These are phyloP conservation scores for Sisymbrium altissimum DNA, from an alignment of 345 rosid genomes.

Conservation along the genomic window DNA sequence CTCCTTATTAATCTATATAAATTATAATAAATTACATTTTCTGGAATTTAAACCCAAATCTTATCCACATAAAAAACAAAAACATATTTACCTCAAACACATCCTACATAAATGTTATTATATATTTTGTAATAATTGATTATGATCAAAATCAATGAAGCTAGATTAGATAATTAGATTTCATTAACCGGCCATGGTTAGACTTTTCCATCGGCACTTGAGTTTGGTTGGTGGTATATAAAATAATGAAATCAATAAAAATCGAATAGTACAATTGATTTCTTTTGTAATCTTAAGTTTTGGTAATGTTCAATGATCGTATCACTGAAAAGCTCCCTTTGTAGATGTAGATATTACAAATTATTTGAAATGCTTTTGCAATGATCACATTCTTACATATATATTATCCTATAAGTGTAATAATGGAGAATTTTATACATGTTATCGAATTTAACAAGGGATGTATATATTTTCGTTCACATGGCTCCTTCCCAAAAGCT, in stretches of 20 bases:
- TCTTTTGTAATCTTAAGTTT: not conserved
- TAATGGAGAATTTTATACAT: constrained; percentile 17
- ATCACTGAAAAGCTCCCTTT: constrained; percentile 14
- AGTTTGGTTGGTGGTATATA: constrained; percentile 18
- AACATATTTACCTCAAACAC: no score
- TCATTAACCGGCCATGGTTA: not conserved
- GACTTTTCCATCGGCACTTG: constrained; percentile 13
- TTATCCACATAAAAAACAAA: no score
- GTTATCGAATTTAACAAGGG: constrained; percentile 5
- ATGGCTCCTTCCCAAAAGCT: constrained; percentile 24
- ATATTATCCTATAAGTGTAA: constrained; percentile 23
- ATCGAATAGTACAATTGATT: constrained; percentile 7
- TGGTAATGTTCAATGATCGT: constrained; percentile 29
- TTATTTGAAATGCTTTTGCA: constrained; percentile 2
- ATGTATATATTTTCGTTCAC: constrained; percentile 21
- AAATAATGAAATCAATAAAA: not conserved
- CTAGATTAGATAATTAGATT: constrained; percentile 14
- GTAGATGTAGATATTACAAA: constrained; percentile 14
- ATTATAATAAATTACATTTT: no score
- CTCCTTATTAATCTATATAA: no score
- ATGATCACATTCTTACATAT: constrained; percentile 23
- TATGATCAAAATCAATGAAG: not conserved
- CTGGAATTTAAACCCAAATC: no score
- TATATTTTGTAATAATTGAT: no score
- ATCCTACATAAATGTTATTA: no score